Evolutionary conservation across 352 stramenopile species (phyloP).

Genomic region (Pythium biforme): DNA sequence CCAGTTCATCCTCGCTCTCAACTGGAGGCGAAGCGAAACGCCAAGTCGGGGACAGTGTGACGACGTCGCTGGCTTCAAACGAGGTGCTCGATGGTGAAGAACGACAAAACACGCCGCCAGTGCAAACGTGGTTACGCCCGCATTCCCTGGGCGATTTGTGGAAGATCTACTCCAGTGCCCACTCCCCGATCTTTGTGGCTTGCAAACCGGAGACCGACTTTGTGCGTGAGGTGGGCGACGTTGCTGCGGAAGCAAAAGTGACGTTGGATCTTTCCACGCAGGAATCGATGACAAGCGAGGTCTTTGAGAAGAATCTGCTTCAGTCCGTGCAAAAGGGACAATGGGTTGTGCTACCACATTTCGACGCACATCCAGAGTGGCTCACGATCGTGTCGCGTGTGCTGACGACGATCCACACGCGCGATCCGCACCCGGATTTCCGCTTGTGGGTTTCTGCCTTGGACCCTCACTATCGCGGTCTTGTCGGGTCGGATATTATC

Average conservation of each 20-base stretch:
- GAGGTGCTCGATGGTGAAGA: too few relatives aligned
- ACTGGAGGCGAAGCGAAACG: too few relatives aligned
- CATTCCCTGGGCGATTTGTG: slow-evolving; percentile 29
- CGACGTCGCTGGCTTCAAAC: not conserved
- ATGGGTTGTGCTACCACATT: slow-evolving; percentile 51
- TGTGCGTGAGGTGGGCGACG: slow-evolving; percentile 29
- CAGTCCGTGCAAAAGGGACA: slow-evolving; percentile 45
- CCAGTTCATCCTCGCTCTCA: too few relatives aligned
- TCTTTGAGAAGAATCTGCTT: slow-evolving; percentile 38
- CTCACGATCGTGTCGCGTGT: slow-evolving; percentile 29
- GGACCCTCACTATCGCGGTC: not conserved
- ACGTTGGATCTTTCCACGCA: slow-evolving; percentile 32
- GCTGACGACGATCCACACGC: slow-evolving; percentile 31
- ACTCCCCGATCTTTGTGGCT: slow-evolving; percentile 33
- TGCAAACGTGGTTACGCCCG: not conserved
- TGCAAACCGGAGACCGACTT: slow-evolving; percentile 38
- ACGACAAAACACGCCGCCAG: not conserved
- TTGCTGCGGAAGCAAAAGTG: slow-evolving; percentile 31
- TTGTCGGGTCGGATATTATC: not conserved
- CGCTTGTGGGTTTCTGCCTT: slow-evolving; percentile 52
- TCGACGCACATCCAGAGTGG: slow-evolving; percentile 29
- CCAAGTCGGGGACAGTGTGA: not conserved
- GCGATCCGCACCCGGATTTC: slow-evolving; percentile 52
- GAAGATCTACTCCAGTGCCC: slow-evolving; percentile 36
- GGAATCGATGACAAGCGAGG: slow-evolving; percentile 12